Base-by-base conservation (phyloP, 2,329 filamentous ascomycete species). In the Nannizziopsis arthrosporioides region DNA sequence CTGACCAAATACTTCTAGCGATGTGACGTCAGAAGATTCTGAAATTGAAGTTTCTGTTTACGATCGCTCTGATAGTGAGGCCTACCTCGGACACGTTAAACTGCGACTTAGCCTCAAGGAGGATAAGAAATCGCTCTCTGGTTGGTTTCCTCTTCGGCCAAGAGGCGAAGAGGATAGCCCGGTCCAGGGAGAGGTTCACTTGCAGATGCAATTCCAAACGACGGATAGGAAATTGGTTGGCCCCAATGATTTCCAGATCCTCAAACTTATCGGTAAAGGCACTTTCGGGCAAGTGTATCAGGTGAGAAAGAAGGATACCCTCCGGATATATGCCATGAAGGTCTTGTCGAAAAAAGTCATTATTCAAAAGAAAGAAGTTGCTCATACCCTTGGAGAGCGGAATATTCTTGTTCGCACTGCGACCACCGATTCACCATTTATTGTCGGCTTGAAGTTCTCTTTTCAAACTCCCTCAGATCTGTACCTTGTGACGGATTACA, bases 291-390 rank as follows among this genome's bases (percentile, higher is more conserved):
- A 98, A 65, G 92, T 98, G 1, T 98, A 96, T 64, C 92, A 98
- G 65, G 92, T 98, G 5, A 83, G 87, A 58, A 98, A 98, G 77
- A 92, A 86, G 73, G 92, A 98, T 64, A 95, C 90, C 0, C 81
- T 82, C 59, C 82, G 92, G 39, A 95, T 98, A 52, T 98, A 98
- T 61, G 92, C 92, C 53, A 98, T 98, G 92, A 98, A 98, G 68
- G 90, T 98, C 1, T 73, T 98, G 30, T 95, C 92, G 44, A 98
- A 98, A 75, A 98, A 98, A 74, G 92, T 98, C 46, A 98, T 98
- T 60, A 92, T 98, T 19, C 92, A 98, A 69, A 98, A 98, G 78
- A 98, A 98, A 69, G 92, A 98, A 66, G 88, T 98, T 43, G 88
- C 90, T 12, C 92, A 98, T 64, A 98, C 92, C 0, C 82, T 98